A percentile compares a stretch with the other conserved stretches of the same genome.
Evolutionary conservation across 495 filamentous ascomycete species (phyloP).

Genomic region (Penicillium simplicissimum): DNA sequence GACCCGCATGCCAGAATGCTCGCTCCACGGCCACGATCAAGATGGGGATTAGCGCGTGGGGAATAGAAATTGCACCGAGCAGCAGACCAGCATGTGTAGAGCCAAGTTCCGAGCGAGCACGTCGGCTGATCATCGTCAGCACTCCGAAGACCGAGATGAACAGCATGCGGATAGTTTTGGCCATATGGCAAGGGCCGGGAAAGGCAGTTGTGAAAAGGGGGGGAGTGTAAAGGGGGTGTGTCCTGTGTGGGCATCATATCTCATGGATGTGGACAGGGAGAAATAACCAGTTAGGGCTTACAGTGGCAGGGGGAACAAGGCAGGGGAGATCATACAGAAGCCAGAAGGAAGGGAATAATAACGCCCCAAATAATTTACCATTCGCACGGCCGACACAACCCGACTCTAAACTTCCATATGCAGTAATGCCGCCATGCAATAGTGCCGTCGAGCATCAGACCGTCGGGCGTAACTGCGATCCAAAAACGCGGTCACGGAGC

Average conservation of each 20-base stretch:
- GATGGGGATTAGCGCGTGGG: constrained; percentile 19
- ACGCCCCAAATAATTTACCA: neutral
- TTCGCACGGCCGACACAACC: neutral
- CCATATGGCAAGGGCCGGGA: constrained; percentile 19
- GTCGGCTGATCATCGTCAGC: constrained; percentile 31
- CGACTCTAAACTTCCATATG: neutral
- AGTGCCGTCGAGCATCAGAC: neutral
- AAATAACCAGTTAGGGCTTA: neutral
- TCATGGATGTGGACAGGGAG: constrained; percentile 1
- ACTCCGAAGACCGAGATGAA: constrained; percentile 5
- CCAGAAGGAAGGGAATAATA: neutral
- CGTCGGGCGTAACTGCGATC: constrained; percentile 13
- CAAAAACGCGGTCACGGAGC: constrained; percentile 13
- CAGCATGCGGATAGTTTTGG: constrained; percentile 18
- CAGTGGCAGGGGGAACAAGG: neutral
- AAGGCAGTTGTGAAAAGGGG: constrained; percentile 16
- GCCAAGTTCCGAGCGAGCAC: constrained; percentile 16
- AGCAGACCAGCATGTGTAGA: constrained; percentile 27
- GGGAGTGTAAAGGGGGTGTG: constrained; percentile 4
- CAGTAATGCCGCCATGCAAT: neutral
- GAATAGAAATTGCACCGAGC: constrained; percentile 15
- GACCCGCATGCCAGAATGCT: constrained; percentile 33
- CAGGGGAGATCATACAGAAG: neutral
- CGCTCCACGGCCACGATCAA: constrained; percentile 9
- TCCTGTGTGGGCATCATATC: neutral